These are phyloP conservation scores for Chaetomium sp. DNA, from an alignment of 2,329 filamentous ascomycete genomes.

Conservation along the genomic window DNA sequence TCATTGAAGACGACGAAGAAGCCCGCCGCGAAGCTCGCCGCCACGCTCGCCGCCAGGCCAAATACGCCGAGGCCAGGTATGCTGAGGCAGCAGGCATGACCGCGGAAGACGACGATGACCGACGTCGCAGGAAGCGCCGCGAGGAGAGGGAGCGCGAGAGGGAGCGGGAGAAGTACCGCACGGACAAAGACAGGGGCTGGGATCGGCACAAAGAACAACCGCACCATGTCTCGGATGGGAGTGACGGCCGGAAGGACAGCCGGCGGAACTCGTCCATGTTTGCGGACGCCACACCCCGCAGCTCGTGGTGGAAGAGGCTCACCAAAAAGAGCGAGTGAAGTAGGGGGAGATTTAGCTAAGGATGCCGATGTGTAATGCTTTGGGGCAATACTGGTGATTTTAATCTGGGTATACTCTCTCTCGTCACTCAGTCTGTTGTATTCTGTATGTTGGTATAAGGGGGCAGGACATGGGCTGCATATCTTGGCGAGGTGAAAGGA, in stretches of 20 bases:
- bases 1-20: conserved; percentile 43
- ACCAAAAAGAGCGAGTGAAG: conserved; percentile 14
- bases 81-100: conserved; percentile 34
- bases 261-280: conserved; percentile 27
- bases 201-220: conserved; percentile 15
- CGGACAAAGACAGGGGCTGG: conserved; percentile 5
- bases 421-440: too few species aligned
- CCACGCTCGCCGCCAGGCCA: conserved; percentile 39
- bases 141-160: conserved; percentile 27
- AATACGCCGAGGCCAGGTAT: conserved; percentile 36
- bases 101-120: conserved; percentile 28
- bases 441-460: too few species aligned
- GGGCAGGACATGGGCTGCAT: too few species aligned
- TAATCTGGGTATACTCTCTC: too few species aligned
- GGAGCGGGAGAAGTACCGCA: conserved; percentile 13
- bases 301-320: conserved; percentile 55
- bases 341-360: neutral
- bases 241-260: conserved; percentile 23
- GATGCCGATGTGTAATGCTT: conserved; percentile 5
- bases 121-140: conserved; percentile 23
- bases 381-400: neutral
- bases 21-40: conserved; percentile 42
- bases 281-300: conserved; percentile 41
- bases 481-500: too few species aligned
- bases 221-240: conserved; percentile 27